A percentile compares a stretch with the other conserved stretches of the same genome.
Conservation (phyloP, 441 rosid species). For the Isatis lusitanica region DNA sequence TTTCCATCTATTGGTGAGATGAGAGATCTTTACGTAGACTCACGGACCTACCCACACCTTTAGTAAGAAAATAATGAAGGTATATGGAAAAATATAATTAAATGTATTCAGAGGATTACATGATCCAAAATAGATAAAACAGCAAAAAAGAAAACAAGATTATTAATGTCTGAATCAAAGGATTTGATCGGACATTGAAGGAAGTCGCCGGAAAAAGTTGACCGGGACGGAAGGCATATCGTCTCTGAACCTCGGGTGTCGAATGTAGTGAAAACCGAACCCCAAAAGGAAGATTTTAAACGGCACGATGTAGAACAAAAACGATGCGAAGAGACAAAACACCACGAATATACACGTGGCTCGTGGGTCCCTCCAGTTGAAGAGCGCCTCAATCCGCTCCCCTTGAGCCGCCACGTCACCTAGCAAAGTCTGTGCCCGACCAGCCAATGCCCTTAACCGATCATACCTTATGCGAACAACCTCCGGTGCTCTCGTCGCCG, state of each 20-base stretch:
- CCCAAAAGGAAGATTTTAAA: constrained; percentile 51
- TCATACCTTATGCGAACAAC: constrained; percentile 55
- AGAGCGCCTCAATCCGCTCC: constrained; percentile 60
- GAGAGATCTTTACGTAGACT: constrained; percentile 11
- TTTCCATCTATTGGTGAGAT: constrained; percentile 22
- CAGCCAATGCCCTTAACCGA: constrained; percentile 60
- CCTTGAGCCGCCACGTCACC: constrained; percentile 75
- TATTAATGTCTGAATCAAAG: constrained; percentile 36
- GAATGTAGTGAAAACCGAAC: constrained; percentile 52
- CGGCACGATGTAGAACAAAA: constrained; percentile 58
- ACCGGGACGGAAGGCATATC: constrained; percentile 63
- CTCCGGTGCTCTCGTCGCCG: constrained; percentile 46
- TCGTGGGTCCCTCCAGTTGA: constrained; percentile 67
- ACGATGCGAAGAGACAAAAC: constrained; percentile 53
- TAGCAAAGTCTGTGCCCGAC: constrained; percentile 56
- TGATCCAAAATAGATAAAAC: not conserved
- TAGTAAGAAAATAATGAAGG: not conserved
- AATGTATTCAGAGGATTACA: constrained; percentile 15
- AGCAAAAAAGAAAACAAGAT: not conserved
- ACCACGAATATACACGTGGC: constrained; percentile 63
- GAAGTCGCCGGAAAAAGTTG: constrained; percentile 64
- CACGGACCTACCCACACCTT: constrained; percentile 19
- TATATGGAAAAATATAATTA: constrained; percentile 15
- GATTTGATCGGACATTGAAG: constrained; percentile 65
- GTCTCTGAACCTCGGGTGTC: constrained; percentile 68